A percentile compares a stretch with the other conserved stretches of the same genome.
These are phyloP conservation scores for Phytopythium montanum DNA, from an alignment of 352 stramenopile species.

Conservation along the genomic window DNA sequence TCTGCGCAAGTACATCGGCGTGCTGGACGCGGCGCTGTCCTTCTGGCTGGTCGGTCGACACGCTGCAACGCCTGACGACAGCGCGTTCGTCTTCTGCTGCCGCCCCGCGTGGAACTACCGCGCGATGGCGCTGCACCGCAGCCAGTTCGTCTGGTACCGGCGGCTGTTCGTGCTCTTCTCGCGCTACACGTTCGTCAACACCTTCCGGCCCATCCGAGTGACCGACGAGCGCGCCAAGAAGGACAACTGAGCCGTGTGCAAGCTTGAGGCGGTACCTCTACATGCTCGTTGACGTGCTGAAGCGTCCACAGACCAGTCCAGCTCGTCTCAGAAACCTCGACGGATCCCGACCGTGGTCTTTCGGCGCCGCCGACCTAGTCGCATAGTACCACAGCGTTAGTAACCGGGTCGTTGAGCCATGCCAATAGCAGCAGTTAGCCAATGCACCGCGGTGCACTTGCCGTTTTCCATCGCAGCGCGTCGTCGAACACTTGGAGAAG, in stretches of 20 bases:
- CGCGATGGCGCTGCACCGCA: slow-evolving; percentile 90
- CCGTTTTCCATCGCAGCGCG: slow-evolving; percentile 21
- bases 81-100: slow-evolving; percentile 58
- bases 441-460: slow-evolving; percentile 8
- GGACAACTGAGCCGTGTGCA: slow-evolving; percentile 14
- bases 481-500: slow-evolving; percentile 20
- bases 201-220: slow-evolving; percentile 45
- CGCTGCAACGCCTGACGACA: slow-evolving; percentile 10
- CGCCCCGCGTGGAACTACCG: slow-evolving; percentile 80
- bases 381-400: slow-evolving; percentile 1
- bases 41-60: slow-evolving; percentile 23
- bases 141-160: slow-evolving; percentile 97
- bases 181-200: slow-evolving; percentile 95
- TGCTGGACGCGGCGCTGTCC: slow-evolving; percentile 66
- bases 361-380: slow-evolving; percentile 25
- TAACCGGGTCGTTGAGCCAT: not conserved
- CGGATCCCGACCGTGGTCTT: slow-evolving; percentile 42
- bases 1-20: slow-evolving; percentile 86
- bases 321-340: slow-evolving; percentile 28
- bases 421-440: not conserved
- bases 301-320: not conserved
- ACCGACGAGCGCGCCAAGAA: slow-evolving; percentile 37
- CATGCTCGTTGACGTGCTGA: not conserved
- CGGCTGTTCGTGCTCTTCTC: slow-evolving; percentile 95
- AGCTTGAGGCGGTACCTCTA: not conserved